A percentile compares a stretch with the other conserved stretches of the same genome.
phyloP scores from a whole-genome alignment of 108 stramenopile species.

The Phaeodactylum tricornutum region DNA sequence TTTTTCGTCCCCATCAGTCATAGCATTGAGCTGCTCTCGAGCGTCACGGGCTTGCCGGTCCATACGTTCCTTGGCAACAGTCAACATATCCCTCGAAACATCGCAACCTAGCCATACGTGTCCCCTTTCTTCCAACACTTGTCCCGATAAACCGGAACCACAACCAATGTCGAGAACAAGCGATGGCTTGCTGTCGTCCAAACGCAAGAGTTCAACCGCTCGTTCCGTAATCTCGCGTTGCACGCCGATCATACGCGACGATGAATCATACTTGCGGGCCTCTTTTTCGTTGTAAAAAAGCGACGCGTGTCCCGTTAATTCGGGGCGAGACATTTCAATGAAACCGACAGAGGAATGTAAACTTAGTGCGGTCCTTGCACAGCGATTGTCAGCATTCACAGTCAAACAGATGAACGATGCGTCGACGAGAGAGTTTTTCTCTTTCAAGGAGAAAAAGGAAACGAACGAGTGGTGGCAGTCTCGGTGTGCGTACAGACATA shows the following conservation, averaged over 20 bases:
- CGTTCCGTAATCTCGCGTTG: slow-evolving; percentile 94
- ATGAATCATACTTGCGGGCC: slow-evolving; percentile 92
- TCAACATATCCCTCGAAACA: slow-evolving; percentile 93
- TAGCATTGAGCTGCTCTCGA: slow-evolving; percentile 16
- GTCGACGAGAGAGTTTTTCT: too few species aligned
- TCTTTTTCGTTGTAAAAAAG: slow-evolving; percentile 90
- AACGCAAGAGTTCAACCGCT: slow-evolving; percentile 90
- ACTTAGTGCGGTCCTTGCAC: too few species aligned
- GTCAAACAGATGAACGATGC: too few species aligned
- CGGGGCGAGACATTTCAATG: slow-evolving; percentile 83
- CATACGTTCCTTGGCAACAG: slow-evolving; percentile 88
- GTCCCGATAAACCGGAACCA: slow-evolving; percentile 94
- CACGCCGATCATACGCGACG: slow-evolving; percentile 90
- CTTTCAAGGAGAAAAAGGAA: too few species aligned
- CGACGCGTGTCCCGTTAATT: slow-evolving; percentile 81
- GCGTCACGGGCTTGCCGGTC: slow-evolving; percentile 24
- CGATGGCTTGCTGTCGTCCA: slow-evolving; percentile 36
- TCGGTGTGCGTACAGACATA: too few species aligned
- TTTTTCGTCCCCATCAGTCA: slow-evolving; percentile 17
- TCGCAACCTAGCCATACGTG: slow-evolving; percentile 97
- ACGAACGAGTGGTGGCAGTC: too few species aligned
- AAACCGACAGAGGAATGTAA: too few species aligned
- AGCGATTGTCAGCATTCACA: too few species aligned
- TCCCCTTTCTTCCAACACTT: slow-evolving; percentile 88
- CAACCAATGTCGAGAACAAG: slow-evolving; percentile 95